Evolutionary conservation across 2,329 filamentous ascomycete genomes (phyloP).

Genomic region (Arthrinium phaeospermum): DNA sequence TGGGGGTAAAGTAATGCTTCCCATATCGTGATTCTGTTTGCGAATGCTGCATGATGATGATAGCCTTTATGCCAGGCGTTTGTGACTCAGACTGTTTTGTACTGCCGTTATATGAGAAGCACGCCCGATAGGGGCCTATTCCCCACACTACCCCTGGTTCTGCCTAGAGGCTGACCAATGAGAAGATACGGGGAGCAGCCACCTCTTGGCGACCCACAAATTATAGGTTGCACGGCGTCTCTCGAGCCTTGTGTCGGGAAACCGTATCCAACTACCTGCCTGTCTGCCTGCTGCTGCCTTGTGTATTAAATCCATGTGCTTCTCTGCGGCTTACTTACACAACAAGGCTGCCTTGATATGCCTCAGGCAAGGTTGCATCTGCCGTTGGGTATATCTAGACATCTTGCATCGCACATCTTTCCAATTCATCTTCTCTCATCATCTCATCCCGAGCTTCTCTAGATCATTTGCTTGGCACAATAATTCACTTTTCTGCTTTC

Average conservation of each 20-base stretch:
- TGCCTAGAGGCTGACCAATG: background rate
- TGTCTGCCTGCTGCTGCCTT: background rate
- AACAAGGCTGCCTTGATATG: background rate
- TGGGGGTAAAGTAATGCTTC: no score
- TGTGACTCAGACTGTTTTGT: background rate
- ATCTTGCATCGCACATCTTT: background rate
- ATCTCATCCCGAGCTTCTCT: background rate
- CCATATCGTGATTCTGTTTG: no score
- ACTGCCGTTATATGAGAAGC: background rate
- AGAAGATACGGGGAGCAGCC: background rate
- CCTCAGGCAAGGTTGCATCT: background rate
- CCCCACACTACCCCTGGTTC: constrained; percentile 6
- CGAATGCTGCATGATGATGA: background rate
- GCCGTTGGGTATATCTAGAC: background rate
- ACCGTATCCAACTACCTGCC: background rate
- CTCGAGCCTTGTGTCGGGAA: background rate
- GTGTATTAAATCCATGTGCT: background rate
- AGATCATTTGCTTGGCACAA: background rate
- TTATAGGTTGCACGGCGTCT: background rate
- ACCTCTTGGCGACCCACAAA: background rate
- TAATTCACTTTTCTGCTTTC: no score
- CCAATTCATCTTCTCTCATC: background rate
- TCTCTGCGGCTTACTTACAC: background rate
- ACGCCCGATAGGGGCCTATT: background rate
- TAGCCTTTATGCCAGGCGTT: background rate